These are phyloP conservation scores for Candida arabinofermentans DNA, from an alignment of 805 yeast genomes.

Conservation along the genomic window DNA sequence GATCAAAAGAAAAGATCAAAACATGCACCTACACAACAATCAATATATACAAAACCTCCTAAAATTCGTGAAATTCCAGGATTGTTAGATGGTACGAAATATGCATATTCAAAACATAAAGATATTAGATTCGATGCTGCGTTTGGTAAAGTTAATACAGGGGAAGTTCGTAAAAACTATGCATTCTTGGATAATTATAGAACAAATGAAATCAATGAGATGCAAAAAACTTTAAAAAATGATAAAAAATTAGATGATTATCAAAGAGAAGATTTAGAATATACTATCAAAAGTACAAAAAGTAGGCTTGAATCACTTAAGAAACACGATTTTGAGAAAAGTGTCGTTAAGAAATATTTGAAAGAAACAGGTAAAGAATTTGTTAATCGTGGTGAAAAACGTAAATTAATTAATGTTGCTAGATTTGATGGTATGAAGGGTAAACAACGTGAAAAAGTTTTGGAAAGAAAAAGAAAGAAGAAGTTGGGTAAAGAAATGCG, in stretches of 20 bases:
- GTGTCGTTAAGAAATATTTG: constrained; percentile 60
- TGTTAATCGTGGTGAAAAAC: constrained; percentile 65
- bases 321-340: constrained; percentile 69
- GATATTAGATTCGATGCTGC: constrained; percentile 93
- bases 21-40: constrained; percentile 84
- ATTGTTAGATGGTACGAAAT: constrained; percentile 34
- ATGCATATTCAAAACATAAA: constrained; percentile 45
- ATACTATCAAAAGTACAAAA: constrained; percentile 56
- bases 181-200: constrained; percentile 85
- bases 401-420: constrained; percentile 72
- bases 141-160: constrained; percentile 74
- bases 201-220: constrained; percentile 58
- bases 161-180: constrained; percentile 69
- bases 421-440: constrained; percentile 72
- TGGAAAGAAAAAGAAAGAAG: constrained; percentile 86
- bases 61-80: constrained; percentile 75
- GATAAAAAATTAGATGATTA: constrained; percentile 35
- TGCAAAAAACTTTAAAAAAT: constrained; percentile 52
- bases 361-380: constrained; percentile 50
- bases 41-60: constrained; percentile 69
- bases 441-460: constrained; percentile 70
- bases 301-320: constrained; percentile 65
- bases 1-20: constrained; percentile 44
- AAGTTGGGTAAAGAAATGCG: constrained; percentile 77
- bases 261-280: constrained; percentile 52